These are phyloP conservation scores for Gossypium aridum DNA, from an alignment of 441 rosid genomes.

Conservation along the genomic window DNA sequence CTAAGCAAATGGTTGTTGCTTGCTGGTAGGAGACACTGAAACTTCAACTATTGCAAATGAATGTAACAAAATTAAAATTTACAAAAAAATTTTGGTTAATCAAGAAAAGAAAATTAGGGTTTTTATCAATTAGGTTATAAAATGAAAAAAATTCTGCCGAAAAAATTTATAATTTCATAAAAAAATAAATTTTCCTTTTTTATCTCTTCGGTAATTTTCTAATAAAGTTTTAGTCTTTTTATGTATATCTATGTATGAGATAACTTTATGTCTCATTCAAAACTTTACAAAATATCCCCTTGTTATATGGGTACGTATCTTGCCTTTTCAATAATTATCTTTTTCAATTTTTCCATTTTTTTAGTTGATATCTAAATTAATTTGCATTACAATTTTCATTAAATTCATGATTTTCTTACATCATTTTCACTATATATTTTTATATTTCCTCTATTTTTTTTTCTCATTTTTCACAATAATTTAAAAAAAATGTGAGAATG, in stretches of 20 bases:
- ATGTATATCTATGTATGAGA: neutral
- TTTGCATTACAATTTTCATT: neutral
- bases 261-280: neutral
- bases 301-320: neutral
- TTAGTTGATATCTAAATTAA: neutral
- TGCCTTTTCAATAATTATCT: neutral
- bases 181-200: neutral
- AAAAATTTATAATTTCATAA: neutral
- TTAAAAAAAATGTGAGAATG: neutral
- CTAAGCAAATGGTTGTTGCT: neutral
- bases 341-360: neutral
- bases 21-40: neutral
- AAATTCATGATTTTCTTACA: neutral
- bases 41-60: neutral
- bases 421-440: neutral
- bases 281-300: too few species aligned
- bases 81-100: neutral
- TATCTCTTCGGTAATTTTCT: neutral
- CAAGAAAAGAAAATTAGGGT: neutral
- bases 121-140: too few species aligned
- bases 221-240: neutral
- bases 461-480: neutral
- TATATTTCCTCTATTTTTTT: neutral
- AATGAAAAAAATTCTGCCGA: neutral
- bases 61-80: neutral